Percentiles rank a stretch among this genome's conserved stretches.
Evolutionary conservation across 2,329 filamentous ascomycete species (phyloP).

Genomic region (Aschersonia sp.): DNA sequence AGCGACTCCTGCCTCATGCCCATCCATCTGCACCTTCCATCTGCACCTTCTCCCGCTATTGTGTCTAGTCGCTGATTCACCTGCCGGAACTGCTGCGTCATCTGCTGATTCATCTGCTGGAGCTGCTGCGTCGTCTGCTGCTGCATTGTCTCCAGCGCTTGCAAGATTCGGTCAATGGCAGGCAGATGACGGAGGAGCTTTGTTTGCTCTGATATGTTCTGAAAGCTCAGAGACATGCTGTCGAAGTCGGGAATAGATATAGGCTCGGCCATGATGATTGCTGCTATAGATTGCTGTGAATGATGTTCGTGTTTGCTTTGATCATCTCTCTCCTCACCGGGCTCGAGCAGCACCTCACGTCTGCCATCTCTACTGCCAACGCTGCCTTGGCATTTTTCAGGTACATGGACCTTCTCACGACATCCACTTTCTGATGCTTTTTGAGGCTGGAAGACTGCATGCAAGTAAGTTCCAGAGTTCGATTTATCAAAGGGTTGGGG

Average conservation of each 20-base stretch:
- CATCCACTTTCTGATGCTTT: no score
- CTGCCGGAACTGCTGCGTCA: background rate
- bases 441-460: no score
- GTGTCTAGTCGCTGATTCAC: background rate
- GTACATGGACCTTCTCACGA: no score
- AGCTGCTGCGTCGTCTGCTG: background rate
- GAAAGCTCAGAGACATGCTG: background rate
- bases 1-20: no score
- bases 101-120: background rate
- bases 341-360: no score
- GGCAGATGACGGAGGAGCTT: background rate
- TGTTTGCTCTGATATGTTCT: background rate
- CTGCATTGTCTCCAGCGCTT: background rate
- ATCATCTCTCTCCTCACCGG: no score
- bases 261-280: background rate
- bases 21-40: no score
- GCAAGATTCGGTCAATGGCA: background rate
- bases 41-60: no score
- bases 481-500: no score
- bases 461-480: no score
- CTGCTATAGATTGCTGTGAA: background rate
- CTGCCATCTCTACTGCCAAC: no score
- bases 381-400: no score
- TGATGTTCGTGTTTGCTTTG: background rate
- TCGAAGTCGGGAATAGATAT: background rate